Percentiles rank a stretch among this genome's conserved stretches.
These are phyloP conservation scores for Termitomyces sp. DNA, from an alignment of 768 basidiomycete genomes.

Conservation along the genomic window DNA sequence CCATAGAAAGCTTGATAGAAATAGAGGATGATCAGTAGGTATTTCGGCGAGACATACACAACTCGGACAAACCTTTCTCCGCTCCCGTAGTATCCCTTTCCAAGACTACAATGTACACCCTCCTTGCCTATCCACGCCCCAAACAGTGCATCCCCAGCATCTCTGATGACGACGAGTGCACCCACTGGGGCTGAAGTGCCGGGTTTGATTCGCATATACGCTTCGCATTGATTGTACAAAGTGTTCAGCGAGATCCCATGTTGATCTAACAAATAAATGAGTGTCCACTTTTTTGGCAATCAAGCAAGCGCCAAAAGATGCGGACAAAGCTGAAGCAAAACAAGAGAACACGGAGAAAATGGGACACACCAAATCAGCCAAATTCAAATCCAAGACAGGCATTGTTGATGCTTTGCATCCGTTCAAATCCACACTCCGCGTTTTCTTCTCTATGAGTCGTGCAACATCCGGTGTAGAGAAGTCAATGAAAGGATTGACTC, in stretches of 20 bases:
- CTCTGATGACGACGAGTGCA: constrained; percentile 64
- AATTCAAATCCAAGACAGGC: constrained; percentile 43
- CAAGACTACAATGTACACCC: constrained; percentile 54
- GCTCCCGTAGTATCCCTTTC: constrained; percentile 76
- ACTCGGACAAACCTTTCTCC: constrained; percentile 73
- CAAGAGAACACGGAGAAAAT: not conserved
- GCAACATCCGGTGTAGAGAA: constrained; percentile 29
- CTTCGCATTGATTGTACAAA: constrained; percentile 67
- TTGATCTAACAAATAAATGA: constrained; percentile 90
- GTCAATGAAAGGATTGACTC: no score
- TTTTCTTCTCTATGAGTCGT: constrained; percentile 48
- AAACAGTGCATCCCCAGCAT: constrained; percentile 62
- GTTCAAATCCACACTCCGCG: constrained; percentile 42
- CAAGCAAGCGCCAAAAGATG: constrained; percentile 72
- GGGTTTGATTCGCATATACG: constrained; percentile 26
- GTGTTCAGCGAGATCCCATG: constrained; percentile 93
- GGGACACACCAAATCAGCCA: constrained; percentile 63
- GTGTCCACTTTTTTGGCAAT: constrained; percentile 67
- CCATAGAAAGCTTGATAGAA: constrained; percentile 84
- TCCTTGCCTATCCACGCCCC: constrained; percentile 87
- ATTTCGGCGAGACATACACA: not conserved
- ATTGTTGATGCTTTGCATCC: constrained; percentile 57
- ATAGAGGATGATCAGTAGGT: not conserved
- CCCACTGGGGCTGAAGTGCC: constrained; percentile 28
- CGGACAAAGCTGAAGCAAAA: constrained; percentile 68